Evolutionary conservation across 495 filamentous ascomycete species (phyloP).

Genomic region (Aspergillus haitiensis): DNA sequence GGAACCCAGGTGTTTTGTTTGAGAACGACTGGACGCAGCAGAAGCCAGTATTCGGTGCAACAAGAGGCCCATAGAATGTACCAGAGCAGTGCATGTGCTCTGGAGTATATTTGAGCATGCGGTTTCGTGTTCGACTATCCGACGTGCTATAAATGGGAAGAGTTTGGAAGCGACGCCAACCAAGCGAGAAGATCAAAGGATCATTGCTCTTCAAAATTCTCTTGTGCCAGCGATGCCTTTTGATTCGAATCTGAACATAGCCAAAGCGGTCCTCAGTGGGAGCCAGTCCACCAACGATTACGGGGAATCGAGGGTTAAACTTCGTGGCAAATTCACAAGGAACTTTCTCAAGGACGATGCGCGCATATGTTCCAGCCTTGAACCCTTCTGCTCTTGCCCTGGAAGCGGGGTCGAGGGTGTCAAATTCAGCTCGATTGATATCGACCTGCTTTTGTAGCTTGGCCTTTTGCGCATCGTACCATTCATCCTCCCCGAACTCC

Average conservation of each 20-base stretch:
- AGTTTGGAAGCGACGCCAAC: constrained; percentile 95
- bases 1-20: constrained; percentile 84
- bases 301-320: constrained; percentile 81
- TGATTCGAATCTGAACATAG: constrained; percentile 92
- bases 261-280: constrained; percentile 94
- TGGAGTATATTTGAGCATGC: constrained; percentile 96
- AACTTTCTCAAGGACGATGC: constrained; percentile 82
- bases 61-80: constrained; percentile 91
- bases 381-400: constrained; percentile 82
- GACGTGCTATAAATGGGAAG: constrained; percentile 92
- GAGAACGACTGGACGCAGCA: constrained; percentile 90
- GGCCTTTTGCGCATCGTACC: constrained; percentile 97
- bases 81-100: constrained; percentile 98
- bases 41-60: constrained; percentile 94
- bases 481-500: constrained; percentile 94
- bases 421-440: constrained; percentile 93
- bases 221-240: constrained; percentile 97
- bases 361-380: constrained; percentile 90
- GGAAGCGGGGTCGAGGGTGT: constrained; percentile 75
- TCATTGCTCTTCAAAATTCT: constrained; percentile 98
- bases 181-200: constrained; percentile 92
- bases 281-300: constrained; percentile 86
- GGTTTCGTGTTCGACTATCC: constrained; percentile 86
- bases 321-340: constrained; percentile 88
- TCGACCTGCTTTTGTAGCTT: constrained; percentile 88